Evolutionary conservation across 768 basidiomycete species (phyloP).

Genomic region (Calocybe cyanea): DNA sequence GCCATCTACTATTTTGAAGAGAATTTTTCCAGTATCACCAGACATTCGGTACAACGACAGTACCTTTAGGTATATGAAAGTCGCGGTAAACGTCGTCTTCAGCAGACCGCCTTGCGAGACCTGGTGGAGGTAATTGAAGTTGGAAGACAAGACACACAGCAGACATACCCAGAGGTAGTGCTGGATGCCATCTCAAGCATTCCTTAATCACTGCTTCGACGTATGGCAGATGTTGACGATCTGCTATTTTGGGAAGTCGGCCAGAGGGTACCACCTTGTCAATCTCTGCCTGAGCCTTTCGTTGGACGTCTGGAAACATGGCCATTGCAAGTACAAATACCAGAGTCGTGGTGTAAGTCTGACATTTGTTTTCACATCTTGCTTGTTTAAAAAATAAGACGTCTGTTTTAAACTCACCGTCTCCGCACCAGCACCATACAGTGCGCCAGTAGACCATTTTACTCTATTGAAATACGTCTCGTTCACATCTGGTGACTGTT

Average conservation of each 20-base stretch:
- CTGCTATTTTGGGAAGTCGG: constrained; percentile 3
- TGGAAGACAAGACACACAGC: too few relatives aligned
- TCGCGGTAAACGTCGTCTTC: constrained; percentile 22
- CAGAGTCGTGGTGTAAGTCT: constrained; percentile 11
- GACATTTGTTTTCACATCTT: neutral
- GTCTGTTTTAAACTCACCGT: constrained; percentile 5
- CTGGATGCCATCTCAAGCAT: constrained; percentile 9
- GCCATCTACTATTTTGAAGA: neutral
- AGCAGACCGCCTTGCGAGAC: constrained; percentile 25
- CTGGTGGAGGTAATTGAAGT: too few relatives aligned
- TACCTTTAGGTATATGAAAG: constrained; percentile 22
- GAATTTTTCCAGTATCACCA: constrained; percentile 13
- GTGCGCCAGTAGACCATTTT: constrained; percentile 10
- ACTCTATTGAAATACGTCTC: too few relatives aligned
- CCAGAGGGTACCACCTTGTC: constrained; percentile 6
- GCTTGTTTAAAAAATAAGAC: neutral
- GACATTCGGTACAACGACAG: constrained; percentile 21
- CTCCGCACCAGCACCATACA: constrained; percentile 18
- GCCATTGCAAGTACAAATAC: constrained; percentile 18
- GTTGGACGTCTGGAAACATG: constrained; percentile 13
- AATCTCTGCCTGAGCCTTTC: too few relatives aligned
- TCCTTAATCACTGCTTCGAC: constrained; percentile 10
- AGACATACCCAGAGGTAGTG: constrained; percentile 7
- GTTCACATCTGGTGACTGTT: too few relatives aligned
- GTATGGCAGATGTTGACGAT: constrained; percentile 12